phyloP scores from a whole-genome alignment of 192 early-diverging fungal species.

The Geosiphon pyriformis region DNA sequence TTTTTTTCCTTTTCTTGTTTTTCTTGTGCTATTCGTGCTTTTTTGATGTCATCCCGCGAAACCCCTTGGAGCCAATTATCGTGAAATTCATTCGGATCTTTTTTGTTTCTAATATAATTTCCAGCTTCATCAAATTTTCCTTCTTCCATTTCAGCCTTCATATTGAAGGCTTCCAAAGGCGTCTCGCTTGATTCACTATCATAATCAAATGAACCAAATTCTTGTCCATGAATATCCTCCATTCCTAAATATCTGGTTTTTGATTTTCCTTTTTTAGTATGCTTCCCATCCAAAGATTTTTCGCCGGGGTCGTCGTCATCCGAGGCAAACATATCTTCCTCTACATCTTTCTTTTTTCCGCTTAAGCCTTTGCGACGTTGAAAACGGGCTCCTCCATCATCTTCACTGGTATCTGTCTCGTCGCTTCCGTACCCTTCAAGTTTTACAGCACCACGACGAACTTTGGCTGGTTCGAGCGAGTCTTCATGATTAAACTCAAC shows the following conservation, averaged over 20 bases:
- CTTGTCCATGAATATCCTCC: slow-evolving; percentile 51
- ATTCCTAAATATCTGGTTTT: slow-evolving; percentile 23
- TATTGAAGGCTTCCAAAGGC: slow-evolving; percentile 67
- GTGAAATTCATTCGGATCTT: slow-evolving; percentile 64
- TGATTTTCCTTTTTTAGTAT: slow-evolving; percentile 15
- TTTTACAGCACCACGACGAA: slow-evolving; percentile 43
- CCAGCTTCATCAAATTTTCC: slow-evolving; percentile 61
- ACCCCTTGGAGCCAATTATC: slow-evolving; percentile 66
- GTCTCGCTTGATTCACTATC: slow-evolving; percentile 53
- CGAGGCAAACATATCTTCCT: slow-evolving; percentile 62
- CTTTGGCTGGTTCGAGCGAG: slow-evolving; percentile 43
- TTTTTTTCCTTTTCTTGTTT: slow-evolving; percentile 35
- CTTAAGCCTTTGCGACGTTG: slow-evolving; percentile 30
- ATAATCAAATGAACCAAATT: slow-evolving; percentile 40
- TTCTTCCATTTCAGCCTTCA: slow-evolving; percentile 70
- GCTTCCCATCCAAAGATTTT: slow-evolving; percentile 22
- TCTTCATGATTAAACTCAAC: slow-evolving; percentile 44
- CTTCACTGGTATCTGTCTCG: slow-evolving; percentile 29
- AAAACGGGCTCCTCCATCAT: slow-evolving; percentile 33
- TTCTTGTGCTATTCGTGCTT: slow-evolving; percentile 49
- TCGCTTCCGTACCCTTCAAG: slow-evolving; percentile 43
- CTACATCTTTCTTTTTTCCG: slow-evolving; percentile 25
- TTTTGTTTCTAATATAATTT: slow-evolving; percentile 65
- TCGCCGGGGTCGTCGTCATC: slow-evolving; percentile 4
- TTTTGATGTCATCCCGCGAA: slow-evolving; percentile 50